Evolutionary conservation across 140 eudicot genomes (phyloP).

Genomic region (Erigeron philadelphicus): DNA sequence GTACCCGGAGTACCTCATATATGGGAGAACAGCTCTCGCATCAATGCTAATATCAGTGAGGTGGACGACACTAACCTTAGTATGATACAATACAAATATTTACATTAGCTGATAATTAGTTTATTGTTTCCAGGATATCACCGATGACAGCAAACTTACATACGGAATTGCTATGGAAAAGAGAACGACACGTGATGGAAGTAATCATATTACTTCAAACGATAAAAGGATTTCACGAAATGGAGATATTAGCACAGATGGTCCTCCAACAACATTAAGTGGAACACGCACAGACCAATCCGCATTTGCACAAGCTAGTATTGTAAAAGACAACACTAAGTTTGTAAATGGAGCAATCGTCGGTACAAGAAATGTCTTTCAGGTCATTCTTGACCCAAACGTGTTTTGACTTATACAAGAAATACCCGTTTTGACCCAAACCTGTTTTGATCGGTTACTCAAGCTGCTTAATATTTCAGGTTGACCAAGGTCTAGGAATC

Average conservation of each 20-base stretch:
- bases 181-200: constrained; percentile 87
- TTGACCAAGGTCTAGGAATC: constrained; percentile 90
- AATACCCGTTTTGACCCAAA: no score
- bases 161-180: constrained; percentile 95
- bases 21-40: constrained; percentile 56
- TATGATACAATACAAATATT: neutral
- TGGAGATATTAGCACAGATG: constrained; percentile 62
- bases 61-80: neutral
- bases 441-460: no score
- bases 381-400: constrained; percentile 30
- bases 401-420: no score
- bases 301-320: constrained; percentile 63
- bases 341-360: constrained; percentile 62
- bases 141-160: constrained; percentile 77
- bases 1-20: constrained; percentile 57
- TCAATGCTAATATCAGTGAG: constrained; percentile 60
- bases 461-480: constrained; percentile 37
- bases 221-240: constrained; percentile 51
- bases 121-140: constrained; percentile 23
- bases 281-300: constrained; percentile 72
- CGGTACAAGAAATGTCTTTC: constrained; percentile 69
- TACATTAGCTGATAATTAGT: neutral
- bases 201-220: constrained; percentile 55
- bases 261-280: constrained; percentile 75
- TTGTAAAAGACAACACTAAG: constrained; percentile 63